Evolutionary conservation across 1,284 basidiomycete genomes (phyloP).

Genomic region (Cutaneotrichosporon daszewskae): DNA sequence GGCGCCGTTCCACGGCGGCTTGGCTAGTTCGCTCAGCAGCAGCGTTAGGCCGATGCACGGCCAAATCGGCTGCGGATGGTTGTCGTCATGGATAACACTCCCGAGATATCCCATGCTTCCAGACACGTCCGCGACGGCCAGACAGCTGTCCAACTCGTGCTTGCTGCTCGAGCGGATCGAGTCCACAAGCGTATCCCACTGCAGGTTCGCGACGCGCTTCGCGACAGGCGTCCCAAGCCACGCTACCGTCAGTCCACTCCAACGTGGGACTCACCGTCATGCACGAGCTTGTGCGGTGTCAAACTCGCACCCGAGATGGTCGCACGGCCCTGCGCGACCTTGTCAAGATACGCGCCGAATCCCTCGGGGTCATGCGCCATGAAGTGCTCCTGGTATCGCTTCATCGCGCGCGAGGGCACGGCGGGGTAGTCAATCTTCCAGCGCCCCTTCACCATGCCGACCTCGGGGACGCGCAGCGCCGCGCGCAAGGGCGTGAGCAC

Average conservation of each 20-base stretch:
- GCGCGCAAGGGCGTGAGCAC: conserved; percentile 55
- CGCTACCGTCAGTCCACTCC: too few species aligned
- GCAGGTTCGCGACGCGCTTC: conserved; percentile 53
- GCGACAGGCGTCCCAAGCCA: conserved; percentile 12
- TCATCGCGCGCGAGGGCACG: conserved; percentile 60
- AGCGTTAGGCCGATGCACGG: conserved; percentile 62
- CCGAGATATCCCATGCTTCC: conserved; percentile 58
- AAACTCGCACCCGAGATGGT: conserved; percentile 26
- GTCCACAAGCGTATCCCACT: conserved; percentile 60
- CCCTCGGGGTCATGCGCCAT: conserved; percentile 56
- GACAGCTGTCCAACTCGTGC: conserved; percentile 53
- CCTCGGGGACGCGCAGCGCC: conserved; percentile 53
- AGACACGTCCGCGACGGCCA: conserved; percentile 69
- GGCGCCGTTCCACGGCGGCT: conserved; percentile 58
- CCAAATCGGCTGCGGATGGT: conserved; percentile 51
- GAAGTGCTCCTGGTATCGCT: conserved; percentile 54
- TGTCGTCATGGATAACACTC: too few species aligned
- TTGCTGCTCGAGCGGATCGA: conserved; percentile 54
- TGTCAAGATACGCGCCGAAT: conserved; percentile 55
- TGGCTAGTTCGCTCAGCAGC: conserved; percentile 58
- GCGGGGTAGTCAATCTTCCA: conserved; percentile 54
- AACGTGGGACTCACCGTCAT: conserved; percentile 15
- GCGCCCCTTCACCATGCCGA: conserved; percentile 52
- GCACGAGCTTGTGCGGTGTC: conserved; percentile 28
- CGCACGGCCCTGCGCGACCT: conserved; percentile 53